Evolutionary conservation across 2,329 filamentous ascomycete species (phyloP).

Genomic region (Biscogniauxia mediterranea): DNA sequence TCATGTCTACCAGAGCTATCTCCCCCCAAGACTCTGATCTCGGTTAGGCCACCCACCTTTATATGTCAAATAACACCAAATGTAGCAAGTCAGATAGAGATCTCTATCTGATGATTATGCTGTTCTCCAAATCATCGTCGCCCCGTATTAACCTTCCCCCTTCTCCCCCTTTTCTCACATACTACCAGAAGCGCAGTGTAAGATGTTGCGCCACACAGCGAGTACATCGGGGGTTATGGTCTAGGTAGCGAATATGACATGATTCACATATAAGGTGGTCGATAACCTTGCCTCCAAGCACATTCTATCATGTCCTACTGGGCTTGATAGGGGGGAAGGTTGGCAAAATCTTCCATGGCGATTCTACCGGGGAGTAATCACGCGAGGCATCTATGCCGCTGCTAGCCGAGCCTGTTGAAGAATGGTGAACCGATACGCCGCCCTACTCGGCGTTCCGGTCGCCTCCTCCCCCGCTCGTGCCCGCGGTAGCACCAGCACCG

Average conservation of each 20-base stretch:
- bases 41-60: neutral
- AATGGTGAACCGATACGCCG: constrained; percentile 17
- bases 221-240: neutral
- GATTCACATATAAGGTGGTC: constrained; percentile 2
- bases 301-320: constrained; percentile 1
- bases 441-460: constrained; percentile 40
- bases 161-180: neutral
- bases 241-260: neutral
- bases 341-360: constrained; percentile 14
- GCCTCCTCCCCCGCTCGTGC: constrained; percentile 19
- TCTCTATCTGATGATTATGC: constrained; percentile 9
- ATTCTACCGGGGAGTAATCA: constrained; percentile 11
- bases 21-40: neutral
- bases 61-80: neutral
- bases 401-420: constrained; percentile 11
- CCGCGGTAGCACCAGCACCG: neutral
- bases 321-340: constrained; percentile 1
- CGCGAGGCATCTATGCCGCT: constrained; percentile 7
- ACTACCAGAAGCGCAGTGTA: neutral
- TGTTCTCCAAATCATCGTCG: constrained; percentile 11
- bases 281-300: neutral
- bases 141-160: constrained; percentile 3
- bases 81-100: neutral
- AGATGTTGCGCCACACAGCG: neutral
- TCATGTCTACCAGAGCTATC: constrained; percentile 1